These are phyloP conservation scores for Cruciata laevipes DNA, from an alignment of 257 asterid species.

Conservation along the genomic window DNA sequence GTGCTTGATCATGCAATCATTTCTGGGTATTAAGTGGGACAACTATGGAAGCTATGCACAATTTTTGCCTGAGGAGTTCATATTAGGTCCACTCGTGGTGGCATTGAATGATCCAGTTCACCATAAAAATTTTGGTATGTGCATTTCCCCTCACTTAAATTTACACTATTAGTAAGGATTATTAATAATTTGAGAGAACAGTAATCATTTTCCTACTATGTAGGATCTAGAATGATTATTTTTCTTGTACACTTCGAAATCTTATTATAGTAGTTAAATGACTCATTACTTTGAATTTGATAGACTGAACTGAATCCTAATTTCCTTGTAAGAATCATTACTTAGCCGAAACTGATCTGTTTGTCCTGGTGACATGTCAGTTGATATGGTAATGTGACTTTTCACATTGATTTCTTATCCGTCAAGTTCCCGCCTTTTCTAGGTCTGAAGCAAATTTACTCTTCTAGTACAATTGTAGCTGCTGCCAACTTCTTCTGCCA, in stretches of 20 bases:
- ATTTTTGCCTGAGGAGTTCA: conserved; percentile 57
- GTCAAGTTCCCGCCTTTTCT: conserved; percentile 6
- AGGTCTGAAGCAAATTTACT: conserved; percentile 79
- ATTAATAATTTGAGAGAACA: neutral
- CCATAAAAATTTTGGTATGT: conserved; percentile 86
- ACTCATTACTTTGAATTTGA: neutral
- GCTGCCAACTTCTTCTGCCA: conserved; percentile 52
- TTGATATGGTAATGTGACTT: neutral
- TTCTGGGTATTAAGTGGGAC: conserved; percentile 61
- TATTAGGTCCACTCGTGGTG: conserved; percentile 69
- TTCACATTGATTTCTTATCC: neutral
- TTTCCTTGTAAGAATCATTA: conserved; percentile 2
- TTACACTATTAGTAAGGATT: neutral
- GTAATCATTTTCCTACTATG: neutral
- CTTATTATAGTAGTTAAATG: neutral
- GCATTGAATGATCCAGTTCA: conserved; percentile 94
- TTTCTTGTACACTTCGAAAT: neutral
- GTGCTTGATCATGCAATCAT: conserved; percentile 84
- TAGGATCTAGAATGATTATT: neutral
- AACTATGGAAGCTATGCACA: conserved; percentile 41
- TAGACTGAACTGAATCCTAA: neutral
- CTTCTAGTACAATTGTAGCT: conserved; percentile 65
- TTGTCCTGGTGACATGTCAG: conserved; percentile 1
- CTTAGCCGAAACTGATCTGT: neutral
- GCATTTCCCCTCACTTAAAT: conserved; percentile 17